Conservation (phyloP, 257 asterid species). For the Salvia splendens region DNA sequence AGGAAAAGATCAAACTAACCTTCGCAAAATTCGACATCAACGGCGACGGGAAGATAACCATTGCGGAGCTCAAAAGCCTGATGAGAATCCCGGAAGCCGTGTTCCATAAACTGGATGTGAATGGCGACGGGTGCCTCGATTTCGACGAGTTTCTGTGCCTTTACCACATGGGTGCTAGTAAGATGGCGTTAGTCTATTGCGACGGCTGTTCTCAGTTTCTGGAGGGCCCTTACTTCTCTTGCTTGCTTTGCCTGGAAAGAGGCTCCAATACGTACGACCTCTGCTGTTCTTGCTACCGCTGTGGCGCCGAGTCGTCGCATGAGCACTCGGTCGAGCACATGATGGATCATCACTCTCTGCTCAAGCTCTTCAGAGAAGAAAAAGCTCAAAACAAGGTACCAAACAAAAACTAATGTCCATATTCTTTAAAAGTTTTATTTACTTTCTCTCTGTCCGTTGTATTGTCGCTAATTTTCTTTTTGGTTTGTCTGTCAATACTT, state of each 20-base stretch:
- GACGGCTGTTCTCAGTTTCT: slow-evolving; percentile 25
- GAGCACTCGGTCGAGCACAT: slow-evolving; percentile 30
- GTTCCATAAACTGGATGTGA: slow-evolving; percentile 30
- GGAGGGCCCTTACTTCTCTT: slow-evolving; percentile 37
- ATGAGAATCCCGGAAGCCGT: slow-evolving; percentile 14
- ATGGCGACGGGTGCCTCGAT: slow-evolving; percentile 39
- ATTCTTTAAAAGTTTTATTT: too few species aligned
- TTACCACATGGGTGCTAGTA: slow-evolving; percentile 33
- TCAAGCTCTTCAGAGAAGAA: slow-evolving; percentile 11
- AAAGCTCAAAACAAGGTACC: slow-evolving; percentile 11
- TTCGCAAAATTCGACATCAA: slow-evolving; percentile 30
- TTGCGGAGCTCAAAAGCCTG: slow-evolving; percentile 24
- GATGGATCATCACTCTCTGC: slow-evolving; percentile 35
- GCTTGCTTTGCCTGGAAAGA: slow-evolving; percentile 32
- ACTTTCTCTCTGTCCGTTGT: too few species aligned
- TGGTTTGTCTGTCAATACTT: too few species aligned
- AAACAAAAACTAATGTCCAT: too few species aligned
- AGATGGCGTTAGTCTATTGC: slow-evolving; percentile 15
- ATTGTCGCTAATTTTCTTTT: too few species aligned
- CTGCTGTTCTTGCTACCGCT: slow-evolving; percentile 39
- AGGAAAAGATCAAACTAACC: background rate
- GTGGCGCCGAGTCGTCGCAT: background rate
- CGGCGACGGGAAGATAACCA: slow-evolving; percentile 34
- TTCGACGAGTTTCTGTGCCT: slow-evolving; percentile 25
- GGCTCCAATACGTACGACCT: slow-evolving; percentile 26